Percentiles rank a stretch among this genome's conserved stretches.
phyloP scores from a whole-genome alignment of 2,329 filamentous ascomycete genomes.

The Ceratocystiopsis brevicomis region DNA sequence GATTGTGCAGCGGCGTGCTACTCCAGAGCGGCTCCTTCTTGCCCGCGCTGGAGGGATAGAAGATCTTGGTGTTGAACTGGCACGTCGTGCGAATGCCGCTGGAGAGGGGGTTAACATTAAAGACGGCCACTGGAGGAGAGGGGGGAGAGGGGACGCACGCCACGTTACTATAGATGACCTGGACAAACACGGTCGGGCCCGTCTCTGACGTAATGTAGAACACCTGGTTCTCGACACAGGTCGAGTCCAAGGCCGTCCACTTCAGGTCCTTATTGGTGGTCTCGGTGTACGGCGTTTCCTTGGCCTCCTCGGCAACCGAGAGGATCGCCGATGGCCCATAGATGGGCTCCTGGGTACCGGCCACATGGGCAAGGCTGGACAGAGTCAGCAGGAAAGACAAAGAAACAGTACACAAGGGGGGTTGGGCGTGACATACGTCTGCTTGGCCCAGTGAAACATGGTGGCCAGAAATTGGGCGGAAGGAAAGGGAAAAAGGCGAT shows the following conservation, averaged over 20 bases:
- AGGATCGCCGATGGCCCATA: constrained; percentile 80
- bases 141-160: constrained; percentile 38
- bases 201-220: constrained; percentile 77
- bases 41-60: constrained; percentile 43
- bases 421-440: constrained; percentile 43
- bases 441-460: constrained; percentile 92
- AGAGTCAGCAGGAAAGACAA: no score
- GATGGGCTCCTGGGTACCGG: constrained; percentile 89
- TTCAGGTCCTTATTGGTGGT: constrained; percentile 58
- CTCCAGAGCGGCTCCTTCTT: constrained; percentile 66
- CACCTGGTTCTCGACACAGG: constrained; percentile 82
- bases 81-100: constrained; percentile 79
- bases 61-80: constrained; percentile 91
- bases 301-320: constrained; percentile 65
- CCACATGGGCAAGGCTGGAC: constrained; percentile 53
- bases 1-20: constrained; percentile 58
- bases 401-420: background rate
- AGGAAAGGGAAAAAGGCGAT: background rate
- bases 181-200: constrained; percentile 58
- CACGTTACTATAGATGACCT: constrained; percentile 97
- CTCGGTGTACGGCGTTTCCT: constrained; percentile 63
- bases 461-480: constrained; percentile 12
- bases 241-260: constrained; percentile 67
- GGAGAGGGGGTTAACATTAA: background rate
- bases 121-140: constrained; percentile 1